phyloP scores from a whole-genome alignment of 768 basidiomycete species.

The Coprinopsis cinerea region DNA sequence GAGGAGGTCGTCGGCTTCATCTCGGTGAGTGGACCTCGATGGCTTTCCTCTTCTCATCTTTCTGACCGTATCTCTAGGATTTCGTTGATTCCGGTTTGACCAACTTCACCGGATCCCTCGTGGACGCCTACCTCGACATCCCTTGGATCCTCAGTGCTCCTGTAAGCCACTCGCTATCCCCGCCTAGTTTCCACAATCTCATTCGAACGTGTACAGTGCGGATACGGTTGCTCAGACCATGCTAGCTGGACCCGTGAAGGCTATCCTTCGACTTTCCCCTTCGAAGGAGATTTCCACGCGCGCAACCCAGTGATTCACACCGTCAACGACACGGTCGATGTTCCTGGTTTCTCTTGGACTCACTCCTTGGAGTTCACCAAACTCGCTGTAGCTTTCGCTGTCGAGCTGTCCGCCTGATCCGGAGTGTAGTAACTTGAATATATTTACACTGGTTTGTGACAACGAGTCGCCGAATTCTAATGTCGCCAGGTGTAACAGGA shows the following conservation, averaged over 20 bases:
- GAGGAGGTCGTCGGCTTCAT: conserved; percentile 32
- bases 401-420: conserved; percentile 31
- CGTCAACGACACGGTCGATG: conserved; percentile 27
- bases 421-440: not conserved
- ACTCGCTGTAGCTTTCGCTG: conserved; percentile 48
- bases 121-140: conserved; percentile 37
- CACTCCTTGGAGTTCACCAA: conserved; percentile 55
- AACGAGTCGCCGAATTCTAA: too few species aligned
- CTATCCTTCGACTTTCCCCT: conserved; percentile 37
- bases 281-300: conserved; percentile 22
- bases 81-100: conserved; percentile 30
- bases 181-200: not conserved
- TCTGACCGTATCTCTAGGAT: conserved; percentile 25
- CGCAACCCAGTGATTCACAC: conserved; percentile 21
- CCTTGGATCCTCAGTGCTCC: conserved; percentile 30
- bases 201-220: conserved; percentile 16
- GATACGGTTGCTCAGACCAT: conserved; percentile 27
- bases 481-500: too few species aligned
- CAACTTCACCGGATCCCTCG: conserved; percentile 34
- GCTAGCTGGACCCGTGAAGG: conserved; percentile 37
- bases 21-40: conserved; percentile 16
- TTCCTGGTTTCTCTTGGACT: conserved; percentile 33
- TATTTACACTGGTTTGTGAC: too few species aligned
- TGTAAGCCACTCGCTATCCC: conserved; percentile 8
- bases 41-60: not conserved